Evolutionary conservation across 768 basidiomycete species (phyloP).

Genomic region (Chlorophyllum brunneum): DNA sequence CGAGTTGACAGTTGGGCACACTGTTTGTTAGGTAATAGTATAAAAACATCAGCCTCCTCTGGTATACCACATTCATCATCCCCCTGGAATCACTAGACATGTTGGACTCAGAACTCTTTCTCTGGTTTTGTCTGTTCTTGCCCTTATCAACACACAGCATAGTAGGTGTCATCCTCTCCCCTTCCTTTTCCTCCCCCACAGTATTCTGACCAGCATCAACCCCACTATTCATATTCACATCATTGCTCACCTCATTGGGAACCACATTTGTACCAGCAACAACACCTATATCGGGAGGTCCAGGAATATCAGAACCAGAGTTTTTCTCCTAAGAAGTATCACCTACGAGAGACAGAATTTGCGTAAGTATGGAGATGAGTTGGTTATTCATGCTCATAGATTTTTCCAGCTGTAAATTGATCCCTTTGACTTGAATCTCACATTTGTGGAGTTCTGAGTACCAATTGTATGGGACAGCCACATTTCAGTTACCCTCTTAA

Average conservation of each 20-base stretch:
- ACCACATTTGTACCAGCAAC: background rate
- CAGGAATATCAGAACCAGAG: constrained; percentile 5
- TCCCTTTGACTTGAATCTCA: no score
- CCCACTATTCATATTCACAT: background rate
- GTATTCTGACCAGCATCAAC: background rate
- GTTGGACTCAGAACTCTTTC: constrained; percentile 73
- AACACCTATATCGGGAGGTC: no score
- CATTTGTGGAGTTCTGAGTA: no score
- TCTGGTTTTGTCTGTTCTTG: constrained; percentile 69
- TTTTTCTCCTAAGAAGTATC: background rate
- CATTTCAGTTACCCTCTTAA: no score
- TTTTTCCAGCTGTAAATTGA: constrained; percentile 61
- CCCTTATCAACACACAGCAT: constrained; percentile 77
- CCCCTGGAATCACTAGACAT: constrained; percentile 47
- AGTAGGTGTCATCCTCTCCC: constrained; percentile 34
- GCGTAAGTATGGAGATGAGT: constrained; percentile 53
- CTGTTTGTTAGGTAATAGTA: constrained; percentile 45
- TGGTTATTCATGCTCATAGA: constrained; percentile 71
- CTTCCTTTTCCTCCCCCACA: constrained; percentile 22
- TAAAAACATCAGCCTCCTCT: constrained; percentile 32
- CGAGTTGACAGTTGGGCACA: constrained; percentile 30
- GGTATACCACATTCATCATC: constrained; percentile 43
- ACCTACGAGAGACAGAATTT: constrained; percentile 25
- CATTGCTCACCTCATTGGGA: background rate
- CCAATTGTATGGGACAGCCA: no score